These are phyloP conservation scores for Colletotrichum sp. DNA, from an alignment of 2,329 filamentous ascomycete genomes.

Conservation along the genomic window DNA sequence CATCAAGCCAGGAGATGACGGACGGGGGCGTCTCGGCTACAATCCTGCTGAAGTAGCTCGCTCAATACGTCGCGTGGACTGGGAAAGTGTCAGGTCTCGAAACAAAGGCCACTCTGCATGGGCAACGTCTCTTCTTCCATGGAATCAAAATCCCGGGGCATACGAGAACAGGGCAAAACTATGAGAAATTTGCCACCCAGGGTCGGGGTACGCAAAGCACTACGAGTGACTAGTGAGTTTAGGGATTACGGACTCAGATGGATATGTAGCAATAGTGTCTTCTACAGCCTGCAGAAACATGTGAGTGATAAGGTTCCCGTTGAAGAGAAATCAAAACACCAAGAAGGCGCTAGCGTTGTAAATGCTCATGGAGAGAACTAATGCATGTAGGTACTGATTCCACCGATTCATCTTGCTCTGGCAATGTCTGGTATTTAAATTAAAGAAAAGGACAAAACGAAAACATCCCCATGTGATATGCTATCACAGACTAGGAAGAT, in stretches of 20 bases:
- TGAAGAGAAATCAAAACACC: too few species aligned
- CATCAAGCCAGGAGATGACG: background rate
- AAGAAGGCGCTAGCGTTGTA: too few species aligned
- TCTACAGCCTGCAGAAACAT: too few species aligned
- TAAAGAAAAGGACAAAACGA: too few species aligned
- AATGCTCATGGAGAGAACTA: too few species aligned
- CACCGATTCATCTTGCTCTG: too few species aligned
- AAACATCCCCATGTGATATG: too few species aligned
- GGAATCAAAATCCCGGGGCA: background rate
- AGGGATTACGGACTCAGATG: too few species aligned
- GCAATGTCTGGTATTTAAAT: too few species aligned
- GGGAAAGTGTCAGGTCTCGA: background rate
- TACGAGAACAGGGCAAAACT: background rate
- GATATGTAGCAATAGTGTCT: too few species aligned
- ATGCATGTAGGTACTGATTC: too few species aligned
- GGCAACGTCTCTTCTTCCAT: background rate
- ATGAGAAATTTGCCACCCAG: background rate
- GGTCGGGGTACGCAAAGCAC: background rate
- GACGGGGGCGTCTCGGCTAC: background rate
- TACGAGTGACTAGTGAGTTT: background rate
- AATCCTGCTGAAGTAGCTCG: background rate
- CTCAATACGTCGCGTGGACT: background rate
- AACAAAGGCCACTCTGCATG: background rate
- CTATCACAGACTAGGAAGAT: background rate
- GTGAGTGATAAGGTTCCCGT: too few species aligned